Base-by-base conservation (phyloP, 768 basidiomycete species). In the Mycena rosella region DNA sequence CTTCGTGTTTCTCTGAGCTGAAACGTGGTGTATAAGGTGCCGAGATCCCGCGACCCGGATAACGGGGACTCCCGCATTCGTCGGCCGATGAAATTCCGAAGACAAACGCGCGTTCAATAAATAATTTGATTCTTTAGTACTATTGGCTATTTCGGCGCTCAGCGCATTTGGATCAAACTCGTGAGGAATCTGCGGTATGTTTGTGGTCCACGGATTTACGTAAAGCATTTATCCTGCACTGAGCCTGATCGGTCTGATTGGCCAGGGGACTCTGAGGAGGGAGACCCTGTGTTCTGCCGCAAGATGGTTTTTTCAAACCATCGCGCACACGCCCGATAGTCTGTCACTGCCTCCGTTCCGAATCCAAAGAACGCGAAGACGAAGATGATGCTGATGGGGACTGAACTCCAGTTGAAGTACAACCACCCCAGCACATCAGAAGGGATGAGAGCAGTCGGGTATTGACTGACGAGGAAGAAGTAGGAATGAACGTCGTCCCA, bases 311-410 rank as follows among this genome's bases (percentile, higher is more conserved):
- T 40, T n/a, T 38, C 32, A 14, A 61, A 42, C 60, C 60, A 61
- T 26, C 9, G 38, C 7, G 2, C 29, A n/a, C 15, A 53, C 15
- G 40, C 42, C 8, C 52, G 52, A 34, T 63, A 63, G 7, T 27
- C 53, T 10, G 18, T 36, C 13, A n/a, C 49, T 8, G 62, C 32
- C 10, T 63, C 54, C 9, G 9, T 18, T 6, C 62, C 62, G 24
- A 63, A 63, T 2, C 42, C 62, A 48, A 66, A 66, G 49, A 66
- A 66, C 9, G 2, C 48, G 17, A 66, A 66, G 5, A 60, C 30
- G 18, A 66, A 54, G 22, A 60, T 24, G 18, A 49, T 53, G 49
- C n/a, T 66, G 44, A 66, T 60, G 24, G 58, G 65, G 0, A 60
- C 65, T 4, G 51, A 22, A 4, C 7, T 18, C 58, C 58, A 66